Percentiles rank a stretch among this genome's conserved stretches.
These are phyloP conservation scores for Pharus latifolius DNA, from an alignment of 176 grass and related monocot species.

Conservation along the genomic window DNA sequence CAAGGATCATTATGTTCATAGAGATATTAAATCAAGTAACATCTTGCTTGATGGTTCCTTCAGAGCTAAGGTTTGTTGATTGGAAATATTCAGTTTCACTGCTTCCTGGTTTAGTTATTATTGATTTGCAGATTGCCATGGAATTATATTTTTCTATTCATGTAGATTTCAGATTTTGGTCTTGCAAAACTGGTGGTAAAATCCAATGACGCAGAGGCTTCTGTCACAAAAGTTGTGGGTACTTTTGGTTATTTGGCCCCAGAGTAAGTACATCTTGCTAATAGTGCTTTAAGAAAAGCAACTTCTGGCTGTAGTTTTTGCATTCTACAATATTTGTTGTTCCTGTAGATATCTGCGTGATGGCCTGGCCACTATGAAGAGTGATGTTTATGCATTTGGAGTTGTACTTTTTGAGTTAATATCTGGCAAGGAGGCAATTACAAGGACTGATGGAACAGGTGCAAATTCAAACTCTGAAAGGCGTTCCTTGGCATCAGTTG, in stretches of 20 bases:
- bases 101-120: neutral
- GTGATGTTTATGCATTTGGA: constrained; percentile 96
- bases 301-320: neutral
- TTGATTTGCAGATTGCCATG: neutral
- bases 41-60: constrained; percentile 92
- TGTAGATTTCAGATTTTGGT: constrained; percentile 97
- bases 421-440: constrained; percentile 94
- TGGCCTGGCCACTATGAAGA: constrained; percentile 86
- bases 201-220: constrained; percentile 81
- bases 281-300: neutral
- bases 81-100: neutral
- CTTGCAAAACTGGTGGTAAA: constrained; percentile 96
- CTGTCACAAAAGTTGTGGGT: constrained; percentile 93
- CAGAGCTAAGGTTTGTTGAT: constrained; percentile 68
- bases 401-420: constrained; percentile 95
- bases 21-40: constrained; percentile 98
- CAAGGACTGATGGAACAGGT: constrained; percentile 45
- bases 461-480: constrained; percentile 63
- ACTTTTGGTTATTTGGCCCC: constrained; percentile 98
- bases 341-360: constrained; percentile 75
- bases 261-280: constrained; percentile 53
- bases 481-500: constrained; percentile 85
- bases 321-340: constrained; percentile 6
- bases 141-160: neutral
- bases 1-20: constrained; percentile 97